Conservation (phyloP, 495 filamentous ascomycete species). For the Hyaloscypha finlandica region DNA sequence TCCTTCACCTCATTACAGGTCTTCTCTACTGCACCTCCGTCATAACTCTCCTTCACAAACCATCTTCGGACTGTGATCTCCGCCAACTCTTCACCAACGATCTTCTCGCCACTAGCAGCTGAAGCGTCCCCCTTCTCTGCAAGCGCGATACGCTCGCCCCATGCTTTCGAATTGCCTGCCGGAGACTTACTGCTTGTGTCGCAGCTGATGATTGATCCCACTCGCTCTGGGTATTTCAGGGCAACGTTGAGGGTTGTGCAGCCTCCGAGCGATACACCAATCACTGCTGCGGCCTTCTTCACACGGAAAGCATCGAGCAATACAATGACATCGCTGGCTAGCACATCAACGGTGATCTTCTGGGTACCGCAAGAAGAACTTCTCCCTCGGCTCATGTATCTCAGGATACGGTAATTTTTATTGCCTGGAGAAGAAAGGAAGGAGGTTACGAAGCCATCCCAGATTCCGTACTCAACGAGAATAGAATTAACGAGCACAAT, state of each 20-base stretch:
- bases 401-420: conserved; percentile 67
- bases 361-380: conserved; percentile 43
- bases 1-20: conserved; percentile 54
- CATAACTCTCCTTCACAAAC: conserved; percentile 67
- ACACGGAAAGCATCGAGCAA: conserved; percentile 63
- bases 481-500: conserved; percentile 77
- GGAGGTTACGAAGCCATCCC: conserved; percentile 66
- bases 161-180: conserved; percentile 69
- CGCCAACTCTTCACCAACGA: conserved; percentile 61
- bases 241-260: conserved; percentile 72
- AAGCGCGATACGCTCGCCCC: conserved; percentile 74
- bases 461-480: conserved; percentile 71
- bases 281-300: conserved; percentile 56
- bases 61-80: conserved; percentile 69
- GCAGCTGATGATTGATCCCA: conserved; percentile 68
- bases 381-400: conserved; percentile 70
- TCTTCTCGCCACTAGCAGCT: conserved; percentile 47
- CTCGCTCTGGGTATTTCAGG: conserved; percentile 59
- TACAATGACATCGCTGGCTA: conserved; percentile 63
- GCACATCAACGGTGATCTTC: conserved; percentile 61
- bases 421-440: conserved; percentile 60
- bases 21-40: conserved; percentile 43
- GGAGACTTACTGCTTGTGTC: conserved; percentile 73
- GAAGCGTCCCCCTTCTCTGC: conserved; percentile 57
- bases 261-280: conserved; percentile 79